Evolutionary conservation across 2,329 filamentous ascomycete genomes (phyloP).

Genomic region (Monosporascus sp.): DNA sequence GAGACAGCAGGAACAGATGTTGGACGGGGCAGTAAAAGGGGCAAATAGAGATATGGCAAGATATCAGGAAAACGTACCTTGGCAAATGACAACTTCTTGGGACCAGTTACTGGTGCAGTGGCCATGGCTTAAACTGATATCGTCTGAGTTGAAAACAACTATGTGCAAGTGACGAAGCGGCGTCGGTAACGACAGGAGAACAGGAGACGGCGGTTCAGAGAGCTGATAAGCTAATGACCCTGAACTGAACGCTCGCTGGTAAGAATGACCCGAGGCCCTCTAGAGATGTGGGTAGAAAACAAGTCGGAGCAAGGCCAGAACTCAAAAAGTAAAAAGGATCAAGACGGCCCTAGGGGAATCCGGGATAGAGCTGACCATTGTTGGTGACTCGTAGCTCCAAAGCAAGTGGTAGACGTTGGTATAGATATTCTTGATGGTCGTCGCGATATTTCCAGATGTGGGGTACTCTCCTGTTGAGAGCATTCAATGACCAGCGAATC

Average conservation of each 20-base stretch:
- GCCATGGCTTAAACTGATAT: constrained; percentile 18
- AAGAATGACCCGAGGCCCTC: not conserved
- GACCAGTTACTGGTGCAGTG: constrained; percentile 22
- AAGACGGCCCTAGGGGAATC: constrained; percentile 47
- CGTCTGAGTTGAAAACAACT: not conserved
- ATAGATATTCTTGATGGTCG: constrained; percentile 10
- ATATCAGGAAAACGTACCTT: constrained; percentile 19
- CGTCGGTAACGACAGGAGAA: not conserved
- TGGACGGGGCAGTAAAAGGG: not conserved
- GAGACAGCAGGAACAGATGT: not conserved
- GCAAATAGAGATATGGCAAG: not conserved
- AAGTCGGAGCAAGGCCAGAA: constrained; percentile 23
- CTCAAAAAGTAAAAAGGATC: constrained; percentile 53
- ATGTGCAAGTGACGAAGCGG: not conserved
- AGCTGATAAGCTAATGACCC: not conserved
- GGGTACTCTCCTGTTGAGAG: not conserved
- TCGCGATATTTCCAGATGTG: not conserved
- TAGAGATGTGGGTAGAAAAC: constrained; percentile 1
- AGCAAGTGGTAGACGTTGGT: constrained; percentile 26
- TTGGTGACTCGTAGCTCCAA: constrained; percentile 36
- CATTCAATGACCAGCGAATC: not conserved
- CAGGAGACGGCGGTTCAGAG: not conserved
- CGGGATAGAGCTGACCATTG: constrained; percentile 51
- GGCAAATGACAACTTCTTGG: constrained; percentile 29
- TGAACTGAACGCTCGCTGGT: not conserved